Evolutionary conservation across 2,329 filamentous ascomycete genomes (phyloP).

Genomic region (Aspergillus versicolor): DNA sequence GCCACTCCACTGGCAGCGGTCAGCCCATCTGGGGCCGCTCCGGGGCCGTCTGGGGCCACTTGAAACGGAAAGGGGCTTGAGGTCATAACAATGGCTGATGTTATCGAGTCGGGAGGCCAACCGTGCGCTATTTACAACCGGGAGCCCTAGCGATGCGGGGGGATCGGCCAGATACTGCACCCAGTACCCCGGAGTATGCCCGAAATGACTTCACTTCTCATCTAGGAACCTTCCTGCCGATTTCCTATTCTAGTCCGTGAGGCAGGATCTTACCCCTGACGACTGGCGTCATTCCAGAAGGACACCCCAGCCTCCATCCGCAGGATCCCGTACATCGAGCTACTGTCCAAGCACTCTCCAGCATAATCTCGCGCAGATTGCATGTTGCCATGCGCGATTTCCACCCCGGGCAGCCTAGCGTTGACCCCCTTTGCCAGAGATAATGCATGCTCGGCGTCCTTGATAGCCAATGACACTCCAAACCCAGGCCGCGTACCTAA

Average conservation of each 20-base stretch:
- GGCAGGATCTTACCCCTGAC: slow-evolving; percentile 17
- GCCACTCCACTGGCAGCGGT: no score
- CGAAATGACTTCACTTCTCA: neutral
- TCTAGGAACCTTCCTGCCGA: neutral
- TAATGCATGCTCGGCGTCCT: slow-evolving; percentile 37
- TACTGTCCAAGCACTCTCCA: slow-evolving; percentile 39
- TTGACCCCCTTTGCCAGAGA: slow-evolving; percentile 30
- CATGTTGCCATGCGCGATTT: slow-evolving; percentile 36
- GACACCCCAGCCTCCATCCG: slow-evolving; percentile 35
- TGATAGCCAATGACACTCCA: slow-evolving; percentile 38
- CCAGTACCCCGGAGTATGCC: neutral
- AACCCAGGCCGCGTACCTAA: slow-evolving; percentile 36
- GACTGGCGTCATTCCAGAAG: slow-evolving; percentile 41
- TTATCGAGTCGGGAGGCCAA: neutral
- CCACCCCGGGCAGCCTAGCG: slow-evolving; percentile 32
- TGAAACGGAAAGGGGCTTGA: neutral
- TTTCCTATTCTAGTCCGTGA: neutral
- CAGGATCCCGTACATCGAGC: slow-evolving; percentile 37
- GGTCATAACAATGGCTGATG: neutral
- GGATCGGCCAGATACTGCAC: neutral
- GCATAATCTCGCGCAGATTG: slow-evolving; percentile 34
- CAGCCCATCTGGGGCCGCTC: neutral
- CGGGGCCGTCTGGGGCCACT: neutral
- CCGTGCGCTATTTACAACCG: slow-evolving; percentile 1
- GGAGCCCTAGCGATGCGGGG: neutral